These are phyloP conservation scores for Coniophora puteana DNA, from an alignment of 1,284 basidiomycete species.

Conservation along the genomic window DNA sequence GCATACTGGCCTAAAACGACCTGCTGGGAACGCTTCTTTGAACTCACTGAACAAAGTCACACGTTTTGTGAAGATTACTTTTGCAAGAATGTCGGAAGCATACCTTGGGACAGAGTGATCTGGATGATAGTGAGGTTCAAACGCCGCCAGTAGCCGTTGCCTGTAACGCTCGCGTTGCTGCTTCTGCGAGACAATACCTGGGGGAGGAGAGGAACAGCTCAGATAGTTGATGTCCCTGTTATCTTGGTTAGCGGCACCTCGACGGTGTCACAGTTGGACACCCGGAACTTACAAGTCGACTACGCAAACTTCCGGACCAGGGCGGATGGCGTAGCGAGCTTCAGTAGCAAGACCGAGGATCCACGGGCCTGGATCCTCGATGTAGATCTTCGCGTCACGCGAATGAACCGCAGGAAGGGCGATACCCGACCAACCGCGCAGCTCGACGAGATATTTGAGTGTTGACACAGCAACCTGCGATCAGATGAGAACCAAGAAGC, in stretches of 20 bases:
- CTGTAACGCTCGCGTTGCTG: slow-evolving; percentile 83
- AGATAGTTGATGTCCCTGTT: slow-evolving; percentile 87
- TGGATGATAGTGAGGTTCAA: slow-evolving; percentile 82
- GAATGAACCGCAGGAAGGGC: slow-evolving; percentile 84
- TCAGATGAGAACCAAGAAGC: slow-evolving; percentile 8
- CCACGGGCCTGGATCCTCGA: slow-evolving; percentile 88
- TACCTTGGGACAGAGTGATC: slow-evolving; percentile 68
- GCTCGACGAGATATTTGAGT: slow-evolving; percentile 88
- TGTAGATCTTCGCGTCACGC: slow-evolving; percentile 86
- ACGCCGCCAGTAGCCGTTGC: slow-evolving; percentile 70
- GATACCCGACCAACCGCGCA: slow-evolving; percentile 92
- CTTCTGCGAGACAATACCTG: slow-evolving; percentile 77
- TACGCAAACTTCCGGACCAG: slow-evolving; percentile 81
- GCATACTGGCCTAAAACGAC: slow-evolving; percentile 79
- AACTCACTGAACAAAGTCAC: slow-evolving; percentile 61
- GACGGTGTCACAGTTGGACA: no score
- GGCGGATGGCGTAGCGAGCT: slow-evolving; percentile 74
- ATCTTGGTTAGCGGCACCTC: slow-evolving; percentile 1
- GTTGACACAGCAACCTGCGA: slow-evolving; percentile 81
- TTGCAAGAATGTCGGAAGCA: background rate
- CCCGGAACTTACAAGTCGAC: slow-evolving; percentile 83
- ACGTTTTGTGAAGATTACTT: slow-evolving; percentile 9
- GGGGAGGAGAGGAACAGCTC: slow-evolving; percentile 77
- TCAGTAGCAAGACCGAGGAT: slow-evolving; percentile 90
- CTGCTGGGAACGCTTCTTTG: slow-evolving; percentile 93